Evolutionary conservation across 805 yeast genomes (phyloP), one percentile per base, ranked within the genome.

Genomic region (Clavispora carvajalis): DNA sequence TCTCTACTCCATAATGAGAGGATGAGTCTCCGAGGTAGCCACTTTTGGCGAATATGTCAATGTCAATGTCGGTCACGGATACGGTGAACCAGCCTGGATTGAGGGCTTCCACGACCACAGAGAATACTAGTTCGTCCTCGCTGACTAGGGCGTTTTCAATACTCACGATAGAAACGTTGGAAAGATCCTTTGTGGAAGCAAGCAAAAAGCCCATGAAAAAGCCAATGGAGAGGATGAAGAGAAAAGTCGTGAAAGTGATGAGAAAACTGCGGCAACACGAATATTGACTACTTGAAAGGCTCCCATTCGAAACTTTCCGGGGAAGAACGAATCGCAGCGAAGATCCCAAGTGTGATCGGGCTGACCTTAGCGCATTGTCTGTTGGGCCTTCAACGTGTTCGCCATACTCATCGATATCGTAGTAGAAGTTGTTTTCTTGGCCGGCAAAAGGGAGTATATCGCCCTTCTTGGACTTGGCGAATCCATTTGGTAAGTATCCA

Each of bases 21-120:
- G 10, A 9, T 7, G 35, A 31, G 12, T 39, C 45, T 7, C 33
- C 37, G 23, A 76, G 54, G 50, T 72, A 75, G 6, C 79, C 71
- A 35, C 85, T 77, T 51, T 80, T 81, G 1, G 91, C 97, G 67
- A 91, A 91, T 2, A 91, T 69, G 58, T 91, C 97, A 31, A 91
- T 60, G 49, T 86, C 91, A 8, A 82, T 81, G 11, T 79, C 77
- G 31, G 69, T 67, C 2, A 90, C 69, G 2, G 68, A 64, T 5
- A 89, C 77, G 2, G 84, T 71, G 48, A 89, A 69, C 62, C 90
- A 75, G 0, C 97, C 96, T 0, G 96, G 96, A 58, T 91, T 91
- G 52, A 82, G 77, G 0, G 95, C 95, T 44, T 79, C 83, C 17
- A 88, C 77, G 2, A 77, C 75, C 51, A 91, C 65, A 56, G 83